Base-by-base conservation (phyloP, 805 yeast genomes). In the Zygosaccharomyces siamensis region DNA sequence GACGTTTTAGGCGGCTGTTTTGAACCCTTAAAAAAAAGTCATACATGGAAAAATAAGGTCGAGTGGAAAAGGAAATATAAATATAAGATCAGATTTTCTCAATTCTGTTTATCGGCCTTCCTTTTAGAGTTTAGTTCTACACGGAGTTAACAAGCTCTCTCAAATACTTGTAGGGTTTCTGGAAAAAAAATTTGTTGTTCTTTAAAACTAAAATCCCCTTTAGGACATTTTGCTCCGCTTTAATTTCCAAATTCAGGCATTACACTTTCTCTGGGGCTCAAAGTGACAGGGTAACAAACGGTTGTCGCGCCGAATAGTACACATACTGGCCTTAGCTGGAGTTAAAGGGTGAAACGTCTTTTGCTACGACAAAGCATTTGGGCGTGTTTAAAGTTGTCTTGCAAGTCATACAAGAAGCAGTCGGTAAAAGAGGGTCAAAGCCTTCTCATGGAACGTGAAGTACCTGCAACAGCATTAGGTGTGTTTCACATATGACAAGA, bases 401-500 rank as follows among this genome's bases (percentile, higher is more conserved):
- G 21, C 20, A 18, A 26, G 26, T 12, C 27, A 28, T 14, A 14
- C 44, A 20, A 11, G 27, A 14, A 39, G 18, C 24, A 14, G 23
- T 8, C 28, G 16, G 31, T 20, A 23, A 23, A 43, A 32, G 38
- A 35, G 14, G 20, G 32, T 33, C 7, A 24, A 33, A 24, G 39
- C 30, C 32, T 32, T 26, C 23, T 43, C 32, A 33, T 43, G 43
- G 41, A 44, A 24, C 16, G 18, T 42, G 24, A 32, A 11, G 12
- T 20, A n/a, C 18, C 8, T 28, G 23, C 39, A 33, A 31, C 11
- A 20, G 31, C 32, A 18, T 21, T 12, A 42, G 20, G 28, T 28
- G 31, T 28, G 32, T 39, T 27, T 39, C 24, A 18, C 37, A 38
- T 31, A 27, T 40, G 39, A 10, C 23, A 46, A 23, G 33, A 64